Evolutionary conservation across 257 asterid species (phyloP).

Genomic region (Rubia yunnanensis): DNA sequence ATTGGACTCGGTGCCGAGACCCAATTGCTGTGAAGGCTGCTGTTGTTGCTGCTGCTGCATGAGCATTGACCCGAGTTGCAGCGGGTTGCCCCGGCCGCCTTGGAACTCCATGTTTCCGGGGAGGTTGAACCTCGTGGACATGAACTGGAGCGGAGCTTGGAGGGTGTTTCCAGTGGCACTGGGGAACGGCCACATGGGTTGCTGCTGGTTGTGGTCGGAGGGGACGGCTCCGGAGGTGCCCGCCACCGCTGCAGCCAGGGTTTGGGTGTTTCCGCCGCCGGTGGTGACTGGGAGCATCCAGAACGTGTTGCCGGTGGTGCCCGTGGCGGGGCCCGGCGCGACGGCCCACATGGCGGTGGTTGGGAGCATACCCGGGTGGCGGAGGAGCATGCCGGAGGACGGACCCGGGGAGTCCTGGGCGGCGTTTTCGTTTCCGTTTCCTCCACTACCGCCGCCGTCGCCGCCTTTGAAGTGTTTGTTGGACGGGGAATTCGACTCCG

Average conservation of each 20-base stretch:
- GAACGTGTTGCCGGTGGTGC: conserved; percentile 31
- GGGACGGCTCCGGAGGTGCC: conserved; percentile 15
- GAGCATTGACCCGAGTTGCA: conserved; percentile 41
- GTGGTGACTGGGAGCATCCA: conserved; percentile 68
- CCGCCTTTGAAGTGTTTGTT: conserved; percentile 39
- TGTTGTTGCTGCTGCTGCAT: conserved; percentile 34
- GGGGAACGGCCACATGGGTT: conserved; percentile 62
- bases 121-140: conserved; percentile 50
- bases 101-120: conserved; percentile 43
- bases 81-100: conserved; percentile 25
- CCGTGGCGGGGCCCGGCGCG: conserved; percentile 23
- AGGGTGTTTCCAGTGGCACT: conserved; percentile 20
- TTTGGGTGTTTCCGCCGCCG: conserved; percentile 9
- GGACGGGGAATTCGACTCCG: conserved; percentile 43
- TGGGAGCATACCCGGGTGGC: conserved; percentile 36
- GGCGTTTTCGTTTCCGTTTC: background rate
- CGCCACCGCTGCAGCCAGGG: conserved; percentile 8
- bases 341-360: conserved; percentile 59
- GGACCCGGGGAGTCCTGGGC: conserved; percentile 27
- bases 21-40: conserved; percentile 46
- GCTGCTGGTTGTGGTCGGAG: conserved; percentile 27
- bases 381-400: conserved; percentile 25
- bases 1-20: conserved; percentile 46
- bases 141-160: conserved; percentile 43
- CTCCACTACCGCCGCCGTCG: conserved; percentile 1